phyloP scores from a whole-genome alignment of 164 flowering plant genomes.

The Stephania yunnanensis region DNA sequence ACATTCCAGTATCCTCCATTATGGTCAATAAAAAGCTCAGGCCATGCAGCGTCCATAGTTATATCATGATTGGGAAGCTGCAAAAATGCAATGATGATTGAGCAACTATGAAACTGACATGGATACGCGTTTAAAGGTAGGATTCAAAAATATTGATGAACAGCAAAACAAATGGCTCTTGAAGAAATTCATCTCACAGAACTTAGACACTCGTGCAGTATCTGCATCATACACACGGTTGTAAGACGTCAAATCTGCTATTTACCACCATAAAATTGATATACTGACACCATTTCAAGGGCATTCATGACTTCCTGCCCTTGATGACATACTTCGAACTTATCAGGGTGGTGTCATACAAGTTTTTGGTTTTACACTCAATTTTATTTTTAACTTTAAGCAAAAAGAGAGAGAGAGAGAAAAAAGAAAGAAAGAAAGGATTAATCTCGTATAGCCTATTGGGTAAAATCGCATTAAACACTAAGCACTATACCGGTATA shows the following conservation, averaged over 20 bases:
- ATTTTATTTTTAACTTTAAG: background rate
- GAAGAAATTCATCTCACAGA: background rate
- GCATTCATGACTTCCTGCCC: background rate
- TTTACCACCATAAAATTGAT: background rate
- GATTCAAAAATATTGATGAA: background rate
- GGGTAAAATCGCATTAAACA: background rate
- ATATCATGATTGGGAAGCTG: conserved; percentile 83
- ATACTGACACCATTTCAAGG: background rate
- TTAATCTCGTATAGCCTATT: background rate
- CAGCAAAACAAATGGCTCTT: background rate
- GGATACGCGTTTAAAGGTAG: background rate
- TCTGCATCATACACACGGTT: background rate
- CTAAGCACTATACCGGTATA: background rate
- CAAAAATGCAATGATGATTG: conserved; percentile 14
- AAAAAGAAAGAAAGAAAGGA: background rate
- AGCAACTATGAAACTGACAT: background rate
- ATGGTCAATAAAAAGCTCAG: conserved; percentile 69
- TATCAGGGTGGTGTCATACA: background rate
- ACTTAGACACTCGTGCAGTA: background rate
- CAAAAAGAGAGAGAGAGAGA: background rate
- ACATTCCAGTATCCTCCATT: conserved; percentile 84
- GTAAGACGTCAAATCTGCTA: background rate
- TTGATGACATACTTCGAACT: background rate
- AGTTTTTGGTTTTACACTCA: background rate
- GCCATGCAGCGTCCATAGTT: conserved; percentile 85